Evolutionary conservation across 2,329 filamentous ascomycete species (phyloP).

Genomic region (Teratosphaeria epicoccoides): DNA sequence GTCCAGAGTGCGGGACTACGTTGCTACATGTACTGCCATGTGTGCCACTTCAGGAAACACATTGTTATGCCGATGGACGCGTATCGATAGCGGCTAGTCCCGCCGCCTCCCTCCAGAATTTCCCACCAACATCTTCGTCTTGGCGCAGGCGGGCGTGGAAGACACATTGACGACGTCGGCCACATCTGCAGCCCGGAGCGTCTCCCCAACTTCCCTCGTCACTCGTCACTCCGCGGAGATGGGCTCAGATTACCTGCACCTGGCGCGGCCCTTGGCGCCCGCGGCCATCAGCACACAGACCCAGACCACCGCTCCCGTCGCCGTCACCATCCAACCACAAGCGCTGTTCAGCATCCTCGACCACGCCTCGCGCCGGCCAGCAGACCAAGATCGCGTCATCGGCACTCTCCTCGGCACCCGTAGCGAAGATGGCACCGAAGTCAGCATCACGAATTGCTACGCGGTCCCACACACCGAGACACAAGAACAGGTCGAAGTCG

Average conservation of each 20-base stretch:
- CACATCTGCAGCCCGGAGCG: neutral
- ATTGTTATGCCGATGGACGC: no score
- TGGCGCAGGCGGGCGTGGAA: neutral
- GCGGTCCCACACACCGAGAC: slow-evolving; percentile 98
- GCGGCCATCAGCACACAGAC: slow-evolving; percentile 62
- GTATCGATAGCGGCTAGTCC: neutral
- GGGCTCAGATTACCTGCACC: slow-evolving; percentile 72
- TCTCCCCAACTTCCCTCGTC: neutral
- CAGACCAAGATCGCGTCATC: slow-evolving; percentile 90
- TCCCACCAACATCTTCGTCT: no score
- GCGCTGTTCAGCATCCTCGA: slow-evolving; percentile 63
- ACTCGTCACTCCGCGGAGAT: slow-evolving; percentile 17
- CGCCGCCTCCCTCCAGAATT: neutral
- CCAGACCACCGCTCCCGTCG: slow-evolving; percentile 79
- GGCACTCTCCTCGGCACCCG: slow-evolving; percentile 87
- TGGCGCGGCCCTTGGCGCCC: slow-evolving; percentile 82
- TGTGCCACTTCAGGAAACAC: no score
- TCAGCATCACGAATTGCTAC: slow-evolving; percentile 92
- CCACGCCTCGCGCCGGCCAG: slow-evolving; percentile 84
- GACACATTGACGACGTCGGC: neutral
- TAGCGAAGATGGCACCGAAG: slow-evolving; percentile 92
- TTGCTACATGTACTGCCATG: neutral
- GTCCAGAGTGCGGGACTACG: no score
- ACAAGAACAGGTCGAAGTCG: slow-evolving; percentile 96
- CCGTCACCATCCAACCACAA: slow-evolving; percentile 91